Conservation (phyloP, 768 basidiomycete species). For the Cubamyces sp. region DNA sequence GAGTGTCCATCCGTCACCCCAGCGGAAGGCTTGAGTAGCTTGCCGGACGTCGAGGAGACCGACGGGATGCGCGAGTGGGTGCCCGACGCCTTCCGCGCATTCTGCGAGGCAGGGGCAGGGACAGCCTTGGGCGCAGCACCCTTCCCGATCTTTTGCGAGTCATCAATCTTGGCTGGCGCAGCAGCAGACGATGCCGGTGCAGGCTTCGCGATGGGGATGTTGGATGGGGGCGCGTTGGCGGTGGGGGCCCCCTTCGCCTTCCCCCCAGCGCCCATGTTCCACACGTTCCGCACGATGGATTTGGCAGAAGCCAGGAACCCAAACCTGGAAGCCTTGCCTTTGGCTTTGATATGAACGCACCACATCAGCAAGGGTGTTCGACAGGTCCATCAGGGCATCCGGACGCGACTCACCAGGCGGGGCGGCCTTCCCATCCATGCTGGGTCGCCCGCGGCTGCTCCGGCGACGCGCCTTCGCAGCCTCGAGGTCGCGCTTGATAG, state of each 20-base stretch:
- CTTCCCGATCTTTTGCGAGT: constrained; percentile 12
- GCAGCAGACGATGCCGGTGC: constrained; percentile 16
- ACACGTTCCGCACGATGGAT: constrained; percentile 71
- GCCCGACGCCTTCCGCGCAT: constrained; percentile 21
- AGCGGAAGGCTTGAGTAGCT: constrained; percentile 11
- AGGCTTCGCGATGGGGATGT: constrained; percentile 36
- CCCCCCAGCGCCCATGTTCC: constrained; percentile 57
- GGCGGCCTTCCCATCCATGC: constrained; percentile 37
- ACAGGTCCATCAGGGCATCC: neutral
- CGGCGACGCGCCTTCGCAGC: constrained; percentile 67
- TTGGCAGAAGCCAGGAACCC: constrained; percentile 75
- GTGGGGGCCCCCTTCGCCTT: constrained; percentile 30
- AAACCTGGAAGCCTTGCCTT: constrained; percentile 58
- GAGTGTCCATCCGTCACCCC: constrained; percentile 5
- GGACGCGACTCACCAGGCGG: constrained; percentile 41
- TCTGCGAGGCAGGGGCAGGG: constrained; percentile 2
- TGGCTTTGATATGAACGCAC: constrained; percentile 35
- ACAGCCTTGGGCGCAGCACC: constrained; percentile 9
- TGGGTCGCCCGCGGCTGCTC: constrained; percentile 61
- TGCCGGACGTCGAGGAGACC: constrained; percentile 18
- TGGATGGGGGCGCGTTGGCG: constrained; percentile 29
- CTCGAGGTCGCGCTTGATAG: constrained; percentile 66
- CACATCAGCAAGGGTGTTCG: neutral
- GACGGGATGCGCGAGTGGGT: constrained; percentile 15
- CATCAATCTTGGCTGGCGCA: constrained; percentile 5